These are phyloP conservation scores for Immersiporthe knoxdaviesiana DNA, from an alignment of 2,329 filamentous ascomycete genomes.

Conservation along the genomic window DNA sequence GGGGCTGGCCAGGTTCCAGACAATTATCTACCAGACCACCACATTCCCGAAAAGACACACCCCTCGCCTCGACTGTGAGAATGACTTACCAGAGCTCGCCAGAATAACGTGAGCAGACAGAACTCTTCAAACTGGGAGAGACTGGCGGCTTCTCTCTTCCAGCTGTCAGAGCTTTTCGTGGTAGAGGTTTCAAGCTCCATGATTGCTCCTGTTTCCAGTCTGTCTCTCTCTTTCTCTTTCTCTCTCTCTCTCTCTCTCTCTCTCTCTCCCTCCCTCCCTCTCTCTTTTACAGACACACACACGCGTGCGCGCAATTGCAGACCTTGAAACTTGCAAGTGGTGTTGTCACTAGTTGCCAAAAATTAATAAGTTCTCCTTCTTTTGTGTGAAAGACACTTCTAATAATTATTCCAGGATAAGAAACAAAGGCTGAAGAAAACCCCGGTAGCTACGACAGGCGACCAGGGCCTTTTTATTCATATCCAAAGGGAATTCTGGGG, in stretches of 20 bases:
- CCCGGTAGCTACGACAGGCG: neutral
- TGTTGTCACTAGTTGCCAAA: too few species aligned
- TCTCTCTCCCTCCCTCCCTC: neutral
- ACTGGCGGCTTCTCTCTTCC: neutral
- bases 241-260: neutral
- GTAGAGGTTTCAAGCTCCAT: neutral
- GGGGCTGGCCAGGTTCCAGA: neutral
- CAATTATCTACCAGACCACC: neutral
- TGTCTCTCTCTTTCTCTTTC: too few species aligned
- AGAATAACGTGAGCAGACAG: neutral
- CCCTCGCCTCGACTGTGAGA: neutral
- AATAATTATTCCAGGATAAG: too few species aligned
- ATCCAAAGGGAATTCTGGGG: neutral
- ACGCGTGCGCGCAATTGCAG: neutral
- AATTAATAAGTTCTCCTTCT: too few species aligned
- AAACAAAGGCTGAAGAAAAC: too few species aligned
- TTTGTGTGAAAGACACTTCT: too few species aligned
- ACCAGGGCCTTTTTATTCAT: neutral
- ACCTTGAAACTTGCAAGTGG: too few species aligned
- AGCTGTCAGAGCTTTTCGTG: constrained; percentile 3
- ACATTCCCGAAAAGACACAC: neutral
- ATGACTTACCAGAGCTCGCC: constrained; percentile 1
- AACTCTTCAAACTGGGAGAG: neutral
- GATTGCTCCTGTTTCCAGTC: too few species aligned
- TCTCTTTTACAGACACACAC: too few species aligned